Conservation (phyloP, 2,329 filamentous ascomycete species). For the Polychaeton citri region DNA sequence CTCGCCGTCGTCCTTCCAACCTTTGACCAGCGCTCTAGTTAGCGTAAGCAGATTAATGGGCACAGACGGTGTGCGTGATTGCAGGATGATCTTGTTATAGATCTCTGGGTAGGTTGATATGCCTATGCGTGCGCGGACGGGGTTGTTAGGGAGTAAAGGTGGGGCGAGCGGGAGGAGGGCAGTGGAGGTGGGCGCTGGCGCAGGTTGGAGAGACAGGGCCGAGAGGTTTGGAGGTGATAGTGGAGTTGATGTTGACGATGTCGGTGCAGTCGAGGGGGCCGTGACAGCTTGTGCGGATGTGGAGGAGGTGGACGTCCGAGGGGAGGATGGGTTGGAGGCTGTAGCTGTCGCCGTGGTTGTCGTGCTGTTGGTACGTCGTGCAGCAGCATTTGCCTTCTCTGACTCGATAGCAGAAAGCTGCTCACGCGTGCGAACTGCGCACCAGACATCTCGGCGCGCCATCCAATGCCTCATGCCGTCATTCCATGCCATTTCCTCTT, state of each 20-base stretch:
- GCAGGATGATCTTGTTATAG: conserved; percentile 77
- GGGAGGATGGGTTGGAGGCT: conserved; percentile 7
- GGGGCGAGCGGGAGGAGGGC: conserved; percentile 56
- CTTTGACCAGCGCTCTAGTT: conserved; percentile 65
- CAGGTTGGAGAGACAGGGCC: conserved; percentile 4
- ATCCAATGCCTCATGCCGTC: conserved; percentile 69
- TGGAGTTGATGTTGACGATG: conserved; percentile 4
- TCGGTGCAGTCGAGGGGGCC: conserved; percentile 4
- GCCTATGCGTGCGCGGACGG: conserved; percentile 64
- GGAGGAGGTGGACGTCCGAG: conserved; percentile 27
- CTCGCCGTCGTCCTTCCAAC: conserved; percentile 87
- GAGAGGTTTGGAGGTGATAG: conserved; percentile 1
- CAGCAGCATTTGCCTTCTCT: background rate
- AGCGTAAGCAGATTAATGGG: conserved; percentile 80
- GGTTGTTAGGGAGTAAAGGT: conserved; percentile 62
- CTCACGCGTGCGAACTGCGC: conserved; percentile 52
- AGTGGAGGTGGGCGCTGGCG: conserved; percentile 10
- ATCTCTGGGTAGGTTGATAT: conserved; percentile 65
- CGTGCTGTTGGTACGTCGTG: conserved; percentile 1
- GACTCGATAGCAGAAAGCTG: conserved; percentile 7
- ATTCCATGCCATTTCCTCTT: conserved; percentile 52
- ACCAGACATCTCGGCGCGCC: conserved; percentile 70
- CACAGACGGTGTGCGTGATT: conserved; percentile 67
- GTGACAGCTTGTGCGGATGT: conserved; percentile 5
- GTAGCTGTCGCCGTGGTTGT: conserved; percentile 18